Evolutionary conservation across 495 filamentous ascomycete genomes (phyloP), one percentile per base, ranked within the genome.

Genomic region (Penicillium antarcticum): DNA sequence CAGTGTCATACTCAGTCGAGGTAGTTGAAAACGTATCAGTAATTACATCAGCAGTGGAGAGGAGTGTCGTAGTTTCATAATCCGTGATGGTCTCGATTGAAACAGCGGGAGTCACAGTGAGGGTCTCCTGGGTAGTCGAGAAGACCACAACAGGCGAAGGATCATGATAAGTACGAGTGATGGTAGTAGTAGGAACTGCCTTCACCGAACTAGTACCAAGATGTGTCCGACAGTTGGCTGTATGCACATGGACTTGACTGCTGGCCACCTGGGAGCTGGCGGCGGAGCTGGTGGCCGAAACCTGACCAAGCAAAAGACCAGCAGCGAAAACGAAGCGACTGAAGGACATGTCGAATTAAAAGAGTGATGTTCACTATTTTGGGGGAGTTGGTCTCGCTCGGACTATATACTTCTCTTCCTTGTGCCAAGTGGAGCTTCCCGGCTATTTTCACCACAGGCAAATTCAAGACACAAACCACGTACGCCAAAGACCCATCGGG

Each of bases 1-100:
- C 16, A 26, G 41, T 45, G 8, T 52, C 41, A 38, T 31, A 45
- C 33, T 39, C 41, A 40, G 50, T 52, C 19, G 42, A 52, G 16
- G 50, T 52, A 13, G 42, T 45, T 17, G 50, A 52, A 23, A 46
- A 39, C 6, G 36, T 36, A 40, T 52, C 50, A 14, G 50, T 52
- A 16, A 32, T 21, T 1, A 42, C 19, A 4, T 13, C 14, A n/a
- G 42, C 50, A 13, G 50, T 46, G 5, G 39, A 51, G 13, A 19
- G 43, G 4, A 51, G 3, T 12, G 39, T 51, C 16, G 29, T 43
- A 29, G 48, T 51, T 17, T 42, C 32, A 43, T 51, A 51, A 18
- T 51, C 48, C 5, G 48, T 51, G n/a, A n/a, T 23, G 13, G n/a
- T 34, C 29, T 34, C 11, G 16, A 26, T 51, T 36, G 48, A 43